phyloP scores from a whole-genome alignment of 345 rosid genomes.

The Rhizophora apiculata region DNA sequence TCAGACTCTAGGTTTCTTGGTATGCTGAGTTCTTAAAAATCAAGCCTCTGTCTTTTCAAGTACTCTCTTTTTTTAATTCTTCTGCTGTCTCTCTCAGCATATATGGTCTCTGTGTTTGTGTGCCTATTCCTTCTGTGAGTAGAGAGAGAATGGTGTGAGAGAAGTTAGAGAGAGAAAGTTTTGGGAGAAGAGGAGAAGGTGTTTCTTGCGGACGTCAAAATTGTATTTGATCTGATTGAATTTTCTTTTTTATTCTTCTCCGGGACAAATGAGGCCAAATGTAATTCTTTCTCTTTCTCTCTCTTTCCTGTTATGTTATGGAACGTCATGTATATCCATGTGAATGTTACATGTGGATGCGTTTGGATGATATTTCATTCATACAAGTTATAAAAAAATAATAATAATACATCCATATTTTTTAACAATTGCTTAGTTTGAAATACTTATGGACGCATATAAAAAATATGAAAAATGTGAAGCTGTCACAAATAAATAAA shows the following conservation, averaged over 20 bases:
- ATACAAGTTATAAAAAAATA: too few relatives aligned
- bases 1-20: slow-evolving; percentile 34
- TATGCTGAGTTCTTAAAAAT: slow-evolving; percentile 8
- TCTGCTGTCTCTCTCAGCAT: slow-evolving; percentile 24
- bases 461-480: too few relatives aligned
- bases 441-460: too few relatives aligned
- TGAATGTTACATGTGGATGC: too few relatives aligned
- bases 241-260: slow-evolving; percentile 17
- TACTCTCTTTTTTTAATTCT: slow-evolving; percentile 10
- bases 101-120: slow-evolving; percentile 5
- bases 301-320: not conserved
- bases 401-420: too few relatives aligned
- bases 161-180: slow-evolving; percentile 35
- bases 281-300: slow-evolving; percentile 14
- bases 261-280: slow-evolving; percentile 49
- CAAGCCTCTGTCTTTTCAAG: slow-evolving; percentile 15
- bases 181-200: slow-evolving; percentile 23
- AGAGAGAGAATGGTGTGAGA: not conserved
- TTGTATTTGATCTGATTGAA: slow-evolving; percentile 22
- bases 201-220: slow-evolving; percentile 82
- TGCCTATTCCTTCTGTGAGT: slow-evolving; percentile 44
- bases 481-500: too few relatives aligned
- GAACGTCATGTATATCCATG: not conserved
- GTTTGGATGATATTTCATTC: too few relatives aligned
- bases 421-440: too few relatives aligned